Percentiles rank a stretch among this genome's conserved stretches.
These are phyloP conservation scores for Yamagishiella unicocca DNA, from an alignment of 139 green algal species.

Conservation along the genomic window DNA sequence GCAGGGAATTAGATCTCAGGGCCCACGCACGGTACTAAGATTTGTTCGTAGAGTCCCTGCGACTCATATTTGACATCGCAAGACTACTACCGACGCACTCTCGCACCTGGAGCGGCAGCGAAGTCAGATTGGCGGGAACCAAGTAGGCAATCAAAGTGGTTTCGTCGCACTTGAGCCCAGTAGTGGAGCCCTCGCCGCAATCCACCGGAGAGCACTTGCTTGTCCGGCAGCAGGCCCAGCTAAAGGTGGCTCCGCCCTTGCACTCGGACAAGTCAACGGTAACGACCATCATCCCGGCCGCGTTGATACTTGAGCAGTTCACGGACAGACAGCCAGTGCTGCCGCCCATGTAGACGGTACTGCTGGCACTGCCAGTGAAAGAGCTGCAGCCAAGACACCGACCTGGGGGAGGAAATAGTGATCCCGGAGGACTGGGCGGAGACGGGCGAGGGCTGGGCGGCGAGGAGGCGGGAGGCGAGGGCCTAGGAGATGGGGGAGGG, in stretches of 20 bases:
- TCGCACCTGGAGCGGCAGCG: background rate
- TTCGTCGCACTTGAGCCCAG: background rate
- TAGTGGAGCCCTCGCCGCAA: background rate
- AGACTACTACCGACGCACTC: too few species aligned
- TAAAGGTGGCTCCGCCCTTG: background rate
- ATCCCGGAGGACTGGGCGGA: background rate
- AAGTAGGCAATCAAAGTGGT: background rate
- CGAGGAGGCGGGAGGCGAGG: background rate
- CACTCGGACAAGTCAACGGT: background rate
- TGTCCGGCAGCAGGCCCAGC: background rate
- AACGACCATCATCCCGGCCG: background rate
- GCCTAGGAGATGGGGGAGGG: background rate
- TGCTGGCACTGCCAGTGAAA: background rate
- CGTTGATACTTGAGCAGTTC: background rate
- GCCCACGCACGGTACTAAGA: background rate
- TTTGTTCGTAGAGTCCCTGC: background rate
- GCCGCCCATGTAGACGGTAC: background rate
- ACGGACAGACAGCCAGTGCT: background rate
- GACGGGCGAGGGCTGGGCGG: background rate
- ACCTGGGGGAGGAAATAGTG: background rate
- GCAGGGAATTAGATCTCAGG: background rate
- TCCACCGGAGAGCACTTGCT: background rate
- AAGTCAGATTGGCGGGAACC: background rate
- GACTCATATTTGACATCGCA: background rate
- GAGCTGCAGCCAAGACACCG: background rate